Conservation (phyloP, 1,284 basidiomycete species). For the Ceratobasidium sp. region DNA sequence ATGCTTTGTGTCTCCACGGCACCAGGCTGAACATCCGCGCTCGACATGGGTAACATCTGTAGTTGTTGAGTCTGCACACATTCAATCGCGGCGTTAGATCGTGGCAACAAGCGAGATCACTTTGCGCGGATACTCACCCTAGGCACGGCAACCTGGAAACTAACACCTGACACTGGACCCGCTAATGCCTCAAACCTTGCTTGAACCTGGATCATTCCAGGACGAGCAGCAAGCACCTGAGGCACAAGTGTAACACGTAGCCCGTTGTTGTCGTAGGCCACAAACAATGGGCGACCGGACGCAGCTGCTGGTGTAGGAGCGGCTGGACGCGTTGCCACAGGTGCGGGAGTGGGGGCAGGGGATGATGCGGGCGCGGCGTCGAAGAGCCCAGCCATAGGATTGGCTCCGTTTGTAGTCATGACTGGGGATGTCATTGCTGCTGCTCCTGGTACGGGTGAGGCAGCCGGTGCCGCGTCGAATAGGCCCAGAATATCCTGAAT, state of each 20-base stretch:
- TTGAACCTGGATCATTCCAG: conserved; percentile 89
- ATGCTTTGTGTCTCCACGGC: conserved; percentile 93
- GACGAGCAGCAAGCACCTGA: conserved; percentile 77
- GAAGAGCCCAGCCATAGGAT: conserved; percentile 43
- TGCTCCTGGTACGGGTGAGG: conserved; percentile 51
- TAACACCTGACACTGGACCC: conserved; percentile 68
- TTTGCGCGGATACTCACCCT: conserved; percentile 67
- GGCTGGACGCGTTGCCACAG: conserved; percentile 57
- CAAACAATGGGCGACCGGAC: conserved; percentile 59
- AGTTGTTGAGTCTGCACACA: conserved; percentile 86
- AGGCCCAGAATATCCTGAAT: conserved; percentile 93
- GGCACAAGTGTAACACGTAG: conserved; percentile 91
- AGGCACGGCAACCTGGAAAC: conserved; percentile 98
- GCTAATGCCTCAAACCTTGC: conserved; percentile 76
- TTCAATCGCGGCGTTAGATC: conserved; percentile 39
- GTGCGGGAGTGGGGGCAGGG: conserved; percentile 51
- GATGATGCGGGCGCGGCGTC: conserved; percentile 45
- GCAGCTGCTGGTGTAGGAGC: conserved; percentile 59
- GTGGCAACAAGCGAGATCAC: not conserved
- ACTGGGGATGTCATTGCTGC: conserved; percentile 47
- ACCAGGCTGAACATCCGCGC: conserved; percentile 79
- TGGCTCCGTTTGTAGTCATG: conserved; percentile 8
- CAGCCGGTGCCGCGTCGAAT: conserved; percentile 65
- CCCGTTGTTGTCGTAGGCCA: conserved; percentile 91
- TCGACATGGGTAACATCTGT: conserved; percentile 98